These are phyloP conservation scores for Ascochyta fabae DNA, from an alignment of 2,329 filamentous ascomycete genomes.

Conservation along the genomic window DNA sequence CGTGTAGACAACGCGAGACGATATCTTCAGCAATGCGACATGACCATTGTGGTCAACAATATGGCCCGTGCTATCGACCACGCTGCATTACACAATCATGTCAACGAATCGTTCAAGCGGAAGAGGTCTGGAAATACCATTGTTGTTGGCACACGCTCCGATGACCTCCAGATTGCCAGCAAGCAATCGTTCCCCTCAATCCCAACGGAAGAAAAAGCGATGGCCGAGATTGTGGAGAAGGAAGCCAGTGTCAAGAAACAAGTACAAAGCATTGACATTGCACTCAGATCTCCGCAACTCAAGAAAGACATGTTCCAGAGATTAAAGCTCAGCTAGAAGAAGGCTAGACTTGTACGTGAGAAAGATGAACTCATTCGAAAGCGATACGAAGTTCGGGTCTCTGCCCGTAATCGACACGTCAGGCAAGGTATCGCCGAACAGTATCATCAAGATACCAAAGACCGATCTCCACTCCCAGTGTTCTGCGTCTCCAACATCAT, in stretches of 20 bases:
- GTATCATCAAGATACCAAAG: slow-evolving; percentile 20
- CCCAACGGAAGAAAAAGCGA: slow-evolving; percentile 1
- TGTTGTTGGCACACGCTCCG: slow-evolving; percentile 26
- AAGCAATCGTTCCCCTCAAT: slow-evolving; percentile 4
- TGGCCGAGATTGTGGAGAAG: slow-evolving; percentile 5
- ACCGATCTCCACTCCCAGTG: slow-evolving; percentile 9
- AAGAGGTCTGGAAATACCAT: slow-evolving; percentile 26
- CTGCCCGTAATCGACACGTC: slow-evolving; percentile 20
- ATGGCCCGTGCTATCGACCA: slow-evolving; percentile 23
- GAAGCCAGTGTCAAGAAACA: not conserved
- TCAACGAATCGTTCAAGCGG: slow-evolving; percentile 23
- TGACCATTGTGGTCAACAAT: slow-evolving; percentile 27
- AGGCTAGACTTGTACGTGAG: not conserved
- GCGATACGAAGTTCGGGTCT: slow-evolving; percentile 4
- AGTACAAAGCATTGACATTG: not conserved
- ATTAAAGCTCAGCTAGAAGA: slow-evolving; percentile 5
- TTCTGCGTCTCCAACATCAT: slow-evolving; percentile 31
- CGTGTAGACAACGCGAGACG: slow-evolving; percentile 16
- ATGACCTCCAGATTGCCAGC: slow-evolving; percentile 17
- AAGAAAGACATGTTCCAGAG: not conserved
- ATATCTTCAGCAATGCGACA: slow-evolving; percentile 27
- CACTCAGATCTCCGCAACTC: not conserved
- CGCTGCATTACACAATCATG: slow-evolving; percentile 12
- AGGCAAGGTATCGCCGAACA: slow-evolving; percentile 5
- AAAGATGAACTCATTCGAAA: not conserved